Base-by-base conservation (phyloP, 306 rosid species). In the Pyrus betulifolia region DNA sequence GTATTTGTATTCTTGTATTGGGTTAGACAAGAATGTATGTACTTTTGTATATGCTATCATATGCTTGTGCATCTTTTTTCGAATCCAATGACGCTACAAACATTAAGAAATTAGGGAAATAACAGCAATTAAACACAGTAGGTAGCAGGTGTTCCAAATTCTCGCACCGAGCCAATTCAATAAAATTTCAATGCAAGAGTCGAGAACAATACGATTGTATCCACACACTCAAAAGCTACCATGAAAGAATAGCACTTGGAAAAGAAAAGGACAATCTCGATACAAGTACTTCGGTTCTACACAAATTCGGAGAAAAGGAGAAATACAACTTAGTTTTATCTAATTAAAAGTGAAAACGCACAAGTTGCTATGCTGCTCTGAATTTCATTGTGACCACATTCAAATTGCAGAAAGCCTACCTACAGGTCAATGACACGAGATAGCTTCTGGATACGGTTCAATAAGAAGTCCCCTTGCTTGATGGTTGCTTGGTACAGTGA, bases 401-500 rank as follows among this genome's bases (percentile, higher is more conserved):
- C 73, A 49, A 79, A 79, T 74, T 28, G 66, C 65, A 61, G 60
- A 69, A 30, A 68, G 18, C 35, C 46, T 57, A 67, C 61, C 78
- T 78, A 89, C 61, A 96, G 89, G 86, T 92, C 98, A 35, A 92
- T 92, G 54, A 92, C 99, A 54, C 98, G 97, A 8, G 99, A 96
- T 76, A 96, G 76, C 75, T 96, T 96, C 86, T 96, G 98, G 79
- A 96, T 91, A 80, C 98, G 85, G 81, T 96, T 96, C 79, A 92
- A 79, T 18, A 96, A 78, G 90, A 96, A 92, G 82, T 96, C 99
- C n/a, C 99, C 98, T 82, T 92, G 99, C 88, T 91, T 92, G 79
- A 96, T 96, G 23, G 98, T 96, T 71, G 99, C 92, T 77, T 96
- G 99, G 85, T 96, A 96, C 55, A 96, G 93, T 40, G 97, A 97